Evolutionary conservation across 805 yeast species (phyloP).

Genomic region (Danielia oregonensis): DNA sequence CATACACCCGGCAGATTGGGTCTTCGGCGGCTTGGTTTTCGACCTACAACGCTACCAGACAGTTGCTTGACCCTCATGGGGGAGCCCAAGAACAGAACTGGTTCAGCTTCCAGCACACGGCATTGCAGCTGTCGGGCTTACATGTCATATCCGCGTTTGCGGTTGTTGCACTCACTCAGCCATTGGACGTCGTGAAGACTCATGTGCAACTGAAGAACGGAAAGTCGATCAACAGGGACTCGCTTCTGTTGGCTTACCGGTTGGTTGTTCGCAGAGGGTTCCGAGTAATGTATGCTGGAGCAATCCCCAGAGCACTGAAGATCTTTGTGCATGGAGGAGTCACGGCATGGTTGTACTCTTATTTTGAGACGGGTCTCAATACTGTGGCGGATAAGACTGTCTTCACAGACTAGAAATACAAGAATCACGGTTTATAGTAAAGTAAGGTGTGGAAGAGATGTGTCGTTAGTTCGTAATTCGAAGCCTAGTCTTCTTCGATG

Average conservation of each 20-base stretch:
- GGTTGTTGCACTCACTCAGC: slow-evolving; percentile 79
- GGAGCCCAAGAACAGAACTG: slow-evolving; percentile 29
- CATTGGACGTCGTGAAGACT: slow-evolving; percentile 82
- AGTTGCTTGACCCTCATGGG: slow-evolving; percentile 53
- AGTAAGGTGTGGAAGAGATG: too few relatives aligned
- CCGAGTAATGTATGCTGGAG: slow-evolving; percentile 31
- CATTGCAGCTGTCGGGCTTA: slow-evolving; percentile 48
- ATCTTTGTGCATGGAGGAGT: slow-evolving; percentile 71
- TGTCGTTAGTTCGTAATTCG: too few relatives aligned
- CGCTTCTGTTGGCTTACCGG: slow-evolving; percentile 39
- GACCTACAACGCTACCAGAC: slow-evolving; percentile 74
- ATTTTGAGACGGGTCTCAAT: slow-evolving; percentile 36
- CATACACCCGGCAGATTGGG: slow-evolving; percentile 72
- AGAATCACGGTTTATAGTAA: too few relatives aligned
- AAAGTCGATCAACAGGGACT: slow-evolving; percentile 53
- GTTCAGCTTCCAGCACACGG: slow-evolving; percentile 44
- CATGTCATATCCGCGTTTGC: slow-evolving; percentile 59
- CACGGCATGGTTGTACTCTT: slow-evolving; percentile 60
- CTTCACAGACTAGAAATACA: slow-evolving; percentile 15
- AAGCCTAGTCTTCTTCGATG: slow-evolving; percentile 28
- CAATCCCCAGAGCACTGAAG: slow-evolving; percentile 61
- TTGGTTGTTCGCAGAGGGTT: slow-evolving; percentile 28
- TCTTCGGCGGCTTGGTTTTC: slow-evolving; percentile 83
- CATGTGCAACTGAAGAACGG: slow-evolving; percentile 79
- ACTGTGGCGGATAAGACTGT: slow-evolving; percentile 14